Evolutionary conservation across 2,329 filamentous ascomycete species (phyloP), one percentile per base, ranked within the genome.

Genomic region (Blumeria graminis): DNA sequence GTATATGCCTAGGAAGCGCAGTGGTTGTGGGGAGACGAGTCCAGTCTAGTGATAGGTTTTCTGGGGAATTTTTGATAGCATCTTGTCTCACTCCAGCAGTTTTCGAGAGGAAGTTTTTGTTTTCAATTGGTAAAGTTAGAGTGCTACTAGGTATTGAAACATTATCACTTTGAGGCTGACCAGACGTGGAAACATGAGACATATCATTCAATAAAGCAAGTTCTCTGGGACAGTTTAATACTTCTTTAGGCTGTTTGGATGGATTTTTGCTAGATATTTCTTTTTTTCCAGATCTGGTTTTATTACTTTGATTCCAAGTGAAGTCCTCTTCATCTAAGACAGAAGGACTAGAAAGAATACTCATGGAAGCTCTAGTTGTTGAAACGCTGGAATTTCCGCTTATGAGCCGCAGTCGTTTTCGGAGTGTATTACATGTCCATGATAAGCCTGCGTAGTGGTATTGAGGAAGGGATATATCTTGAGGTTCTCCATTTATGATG

Each of bases 351-450:
- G 14, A n/a, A 8, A 14, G 18, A 16, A 43, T 14, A 43, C 39
- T 13, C 14, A 8, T 16, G 6, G 39, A 6, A 43, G 14, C 18
- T 13, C 6, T 43, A 9, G 6, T n/a, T 43, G 39, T 6, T n/a
- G 14, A n/a, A 16, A 43, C 58, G 36, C 67, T 70, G 18, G 66
- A 66, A 58, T 71, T 73, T 13, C 78, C 81, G 62, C 79, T 82
- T 50, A 87, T 72, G 52, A 89, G 76, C 18, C 84, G 77, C 58
- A 85, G 76, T 13, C 82, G 75, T 62, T 76, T 80, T 57, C 82
- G 73, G 45, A 92, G 62, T 0, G 83, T 86, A 32, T 77, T 82
- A 59, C 75, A 81, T 2, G 78, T 81, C 86, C 86, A 90, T 13
- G 73, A 72, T 32, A 83, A 71, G 3, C 78, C 80, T 1, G 75